Base-by-base conservation (phyloP, 2,329 filamentous ascomycete species). In the Paracorniculantispora psalliotae region DNA sequence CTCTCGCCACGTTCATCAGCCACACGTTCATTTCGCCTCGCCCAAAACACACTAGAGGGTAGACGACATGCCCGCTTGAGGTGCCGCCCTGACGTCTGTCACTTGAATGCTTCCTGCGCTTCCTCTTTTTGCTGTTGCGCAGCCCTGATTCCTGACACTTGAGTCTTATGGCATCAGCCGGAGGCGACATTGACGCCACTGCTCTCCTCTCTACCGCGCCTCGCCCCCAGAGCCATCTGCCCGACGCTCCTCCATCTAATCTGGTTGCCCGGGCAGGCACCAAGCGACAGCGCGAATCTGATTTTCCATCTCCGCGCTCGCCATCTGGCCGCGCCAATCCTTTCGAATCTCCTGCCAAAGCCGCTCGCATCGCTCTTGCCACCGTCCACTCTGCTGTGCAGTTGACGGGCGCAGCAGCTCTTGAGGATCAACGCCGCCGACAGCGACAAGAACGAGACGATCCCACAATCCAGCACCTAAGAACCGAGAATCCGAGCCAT, bases 401-500 rank as follows among this genome's bases (percentile, higher is more conserved):
- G 49, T 69, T 84, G 62, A 82, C 82, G 21, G 81, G 77, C 63
- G 80, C 80, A 37, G 80, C 79, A 59, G 81, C 80, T 54, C 69
- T 82, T 39, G 80, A 81, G 66, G 68, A 68, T 53, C 64, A 67
- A 39, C 59, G 54, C 21, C 51, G 50, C 13, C 49, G 43, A 30
- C 30, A 25, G n/a, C 39, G 33, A 1, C 44, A 57, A 33, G 48
- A 61, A 46, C 53, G 53, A 54, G 23, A 41, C n/a, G 28, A 13
- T 4, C 19, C 68, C 56, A 69, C 71, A 53, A 74, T 75, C 53
- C 72, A 75, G 55, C 71, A 75, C 39, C 75, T 75, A 37, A 77
- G 74, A 52, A 83, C 76, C 67, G 80, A 83, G 43, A 82, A 83
- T 57, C 79, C 81, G 21, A 75, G 75, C n/a, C 81, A 82, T 56